phyloP scores from a whole-genome alignment of 2,329 filamentous ascomycete genomes.

The Lomentospora prolificans region DNA sequence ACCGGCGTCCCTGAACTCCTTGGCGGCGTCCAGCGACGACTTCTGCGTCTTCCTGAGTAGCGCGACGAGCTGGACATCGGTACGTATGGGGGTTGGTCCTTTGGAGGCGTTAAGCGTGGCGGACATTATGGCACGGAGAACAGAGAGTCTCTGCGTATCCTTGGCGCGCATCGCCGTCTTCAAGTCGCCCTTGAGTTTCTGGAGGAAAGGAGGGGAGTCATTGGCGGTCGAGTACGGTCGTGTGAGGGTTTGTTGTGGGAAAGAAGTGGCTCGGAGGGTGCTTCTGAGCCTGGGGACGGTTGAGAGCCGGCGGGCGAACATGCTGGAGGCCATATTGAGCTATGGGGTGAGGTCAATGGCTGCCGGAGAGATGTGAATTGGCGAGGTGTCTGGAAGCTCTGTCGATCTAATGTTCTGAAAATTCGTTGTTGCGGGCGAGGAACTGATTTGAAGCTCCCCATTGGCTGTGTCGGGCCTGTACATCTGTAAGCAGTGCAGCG shows the following conservation, averaged over 20 bases:
- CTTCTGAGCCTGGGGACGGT: neutral
- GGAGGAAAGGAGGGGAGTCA: constrained; percentile 35
- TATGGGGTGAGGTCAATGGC: neutral
- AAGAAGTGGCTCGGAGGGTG: neutral
- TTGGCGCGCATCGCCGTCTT: constrained; percentile 58
- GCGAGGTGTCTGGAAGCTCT: neutral
- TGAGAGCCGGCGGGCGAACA: neutral
- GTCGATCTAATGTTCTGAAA: neutral
- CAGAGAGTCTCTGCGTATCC: constrained; percentile 53
- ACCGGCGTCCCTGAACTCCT: constrained; percentile 54
- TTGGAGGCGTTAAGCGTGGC: constrained; percentile 69
- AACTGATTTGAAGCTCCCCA: neutral
- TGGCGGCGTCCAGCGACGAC: constrained; percentile 45
- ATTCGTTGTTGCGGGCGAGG: too few relatives aligned
- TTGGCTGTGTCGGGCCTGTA: neutral
- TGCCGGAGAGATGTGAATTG: neutral
- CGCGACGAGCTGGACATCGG: constrained; percentile 58
- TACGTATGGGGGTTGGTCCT: constrained; percentile 57
- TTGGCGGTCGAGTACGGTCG: constrained; percentile 22
- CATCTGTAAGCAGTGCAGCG: neutral
- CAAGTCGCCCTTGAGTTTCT: constrained; percentile 49
- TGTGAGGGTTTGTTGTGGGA: neutral
- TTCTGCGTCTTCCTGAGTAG: constrained; percentile 57
- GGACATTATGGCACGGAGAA: constrained; percentile 59
- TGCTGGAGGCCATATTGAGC: neutral